Base-by-base conservation (phyloP, 768 basidiomycete species). In the Pleurotus giganteus region DNA sequence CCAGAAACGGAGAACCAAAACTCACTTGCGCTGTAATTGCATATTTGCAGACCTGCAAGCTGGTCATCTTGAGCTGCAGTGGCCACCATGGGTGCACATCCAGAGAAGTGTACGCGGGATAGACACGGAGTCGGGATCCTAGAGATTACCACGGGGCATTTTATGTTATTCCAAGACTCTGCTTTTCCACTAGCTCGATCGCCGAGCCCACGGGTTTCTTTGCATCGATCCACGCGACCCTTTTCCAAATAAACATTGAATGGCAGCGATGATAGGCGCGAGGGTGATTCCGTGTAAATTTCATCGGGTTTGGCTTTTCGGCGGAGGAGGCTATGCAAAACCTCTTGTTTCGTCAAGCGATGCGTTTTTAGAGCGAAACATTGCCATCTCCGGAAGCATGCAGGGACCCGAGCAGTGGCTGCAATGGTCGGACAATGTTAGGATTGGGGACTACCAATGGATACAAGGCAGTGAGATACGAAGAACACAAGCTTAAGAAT, bases 11-110 rank as follows among this genome's bases (percentile, higher is more conserved):
- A 7, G 39, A 11, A n/a, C 13, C 11, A n/a, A n/a, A 11, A 57
- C 65, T 57, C 27, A 65, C 65, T 59, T 6, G 60, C 58, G 34
- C 59, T 63, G 57, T 65, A 66, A 51, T 66, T 65, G 57, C 64
- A 65, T 21, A 47, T 45, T 47, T 59, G 60, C 44, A 65, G 53
- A 13, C 65, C 65, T 31, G 46, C 58, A 24, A 53, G 52, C 21
- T 53, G 52, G 15, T 44, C 52, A 53, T 53, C 51, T 44, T 54
- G 56, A 6, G 50, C 39, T 13, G 53, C 31, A 17, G 27, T 17
- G n/a, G 43, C 21, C 45, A 12, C 39, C 31, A 21, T 51, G 42
- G 19, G 19, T 41, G n/a, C 15, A 17, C 39, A 41, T 41, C 39
- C 12, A 41, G 19, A n/a, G 39, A 15, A 7, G 15, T 17, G 39